Percentiles rank a stretch among this genome's conserved stretches.
These are phyloP conservation scores for Penicillium vulpinum DNA, from an alignment of 2,329 filamentous ascomycete species.

Conservation along the genomic window DNA sequence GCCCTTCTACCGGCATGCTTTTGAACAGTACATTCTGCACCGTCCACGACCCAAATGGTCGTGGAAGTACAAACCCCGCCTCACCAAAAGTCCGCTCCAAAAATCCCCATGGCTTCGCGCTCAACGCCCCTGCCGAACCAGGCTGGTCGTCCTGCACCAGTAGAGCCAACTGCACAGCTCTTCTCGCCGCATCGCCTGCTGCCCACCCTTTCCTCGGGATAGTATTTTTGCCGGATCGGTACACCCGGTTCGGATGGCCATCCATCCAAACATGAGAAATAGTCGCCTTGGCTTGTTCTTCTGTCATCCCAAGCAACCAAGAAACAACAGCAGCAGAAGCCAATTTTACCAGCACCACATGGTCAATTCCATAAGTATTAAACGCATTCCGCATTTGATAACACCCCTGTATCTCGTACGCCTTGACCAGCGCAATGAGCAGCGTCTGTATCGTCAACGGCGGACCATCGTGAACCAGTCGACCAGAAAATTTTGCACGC, in stretches of 20 bases:
- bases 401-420: constrained; percentile 47
- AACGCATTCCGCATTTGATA: constrained; percentile 41
- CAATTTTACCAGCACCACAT: constrained; percentile 46
- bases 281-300: constrained; percentile 36
- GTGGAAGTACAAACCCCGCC: constrained; percentile 18
- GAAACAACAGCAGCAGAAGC: constrained; percentile 42
- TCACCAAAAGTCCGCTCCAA: constrained; percentile 26
- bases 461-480: constrained; percentile 12
- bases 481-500: constrained; percentile 12
- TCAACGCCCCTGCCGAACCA: constrained; percentile 34
- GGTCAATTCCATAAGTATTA: constrained; percentile 44
- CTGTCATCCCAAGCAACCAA: constrained; percentile 39
- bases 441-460: constrained; percentile 36
- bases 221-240: constrained; percentile 36
- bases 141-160: constrained; percentile 30
- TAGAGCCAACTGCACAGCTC: constrained; percentile 42
- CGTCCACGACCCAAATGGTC: constrained; percentile 23
- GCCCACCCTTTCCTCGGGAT: constrained; percentile 47
- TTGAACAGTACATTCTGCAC: constrained; percentile 29
- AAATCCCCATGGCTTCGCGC: constrained; percentile 39
- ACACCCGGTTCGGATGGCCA: constrained; percentile 38
- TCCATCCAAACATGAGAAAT: constrained; percentile 46
- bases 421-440: constrained; percentile 40
- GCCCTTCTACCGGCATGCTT: constrained; percentile 35
- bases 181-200: constrained; percentile 43